These are phyloP conservation scores for Austroboletus rostrupii DNA, from an alignment of 1,284 basidiomycete species.

Conservation along the genomic window DNA sequence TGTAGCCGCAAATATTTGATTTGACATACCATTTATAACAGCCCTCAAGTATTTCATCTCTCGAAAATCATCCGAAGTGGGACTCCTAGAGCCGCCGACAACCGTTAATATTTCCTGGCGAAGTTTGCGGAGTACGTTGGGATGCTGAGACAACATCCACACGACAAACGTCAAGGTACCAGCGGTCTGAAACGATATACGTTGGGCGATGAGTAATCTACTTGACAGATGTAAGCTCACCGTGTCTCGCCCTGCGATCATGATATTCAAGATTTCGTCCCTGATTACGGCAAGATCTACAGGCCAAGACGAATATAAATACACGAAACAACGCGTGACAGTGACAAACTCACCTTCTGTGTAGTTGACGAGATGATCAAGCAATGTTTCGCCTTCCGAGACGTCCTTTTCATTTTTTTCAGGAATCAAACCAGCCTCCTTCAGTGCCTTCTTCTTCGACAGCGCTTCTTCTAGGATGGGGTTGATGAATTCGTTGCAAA, in stretches of 20 bases:
- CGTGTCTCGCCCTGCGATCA: slow-evolving; percentile 51
- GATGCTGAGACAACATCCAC: slow-evolving; percentile 55
- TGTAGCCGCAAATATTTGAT: not conserved
- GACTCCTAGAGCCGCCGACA: slow-evolving; percentile 41
- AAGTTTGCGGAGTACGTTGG: slow-evolving; percentile 42
- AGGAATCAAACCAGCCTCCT: slow-evolving; percentile 8
- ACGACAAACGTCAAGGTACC: slow-evolving; percentile 48
- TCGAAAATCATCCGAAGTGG: slow-evolving; percentile 51
- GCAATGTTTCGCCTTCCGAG: slow-evolving; percentile 27
- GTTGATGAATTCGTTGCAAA: slow-evolving; percentile 34
- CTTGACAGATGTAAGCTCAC: slow-evolving; percentile 27
- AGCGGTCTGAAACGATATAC: slow-evolving; percentile 39
- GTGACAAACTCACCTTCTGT: slow-evolving; percentile 21
- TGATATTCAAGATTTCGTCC: slow-evolving; percentile 48
- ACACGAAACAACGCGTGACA: not conserved
- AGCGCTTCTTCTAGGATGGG: slow-evolving; percentile 34
- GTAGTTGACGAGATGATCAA: slow-evolving; percentile 30
- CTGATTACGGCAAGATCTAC: slow-evolving; percentile 35
- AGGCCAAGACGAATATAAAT: not conserved
- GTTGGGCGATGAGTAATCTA: not conserved
- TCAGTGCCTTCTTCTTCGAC: slow-evolving; percentile 21
- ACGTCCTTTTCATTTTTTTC: slow-evolving; percentile 15
- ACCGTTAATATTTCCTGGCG: slow-evolving; percentile 50
- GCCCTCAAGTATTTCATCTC: slow-evolving; percentile 58
- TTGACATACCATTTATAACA: slow-evolving; percentile 51